Evolutionary conservation across 768 basidiomycete genomes (phyloP), one percentile per base, ranked within the genome.

Genomic region (Tylopilus rubrobrunneus): DNA sequence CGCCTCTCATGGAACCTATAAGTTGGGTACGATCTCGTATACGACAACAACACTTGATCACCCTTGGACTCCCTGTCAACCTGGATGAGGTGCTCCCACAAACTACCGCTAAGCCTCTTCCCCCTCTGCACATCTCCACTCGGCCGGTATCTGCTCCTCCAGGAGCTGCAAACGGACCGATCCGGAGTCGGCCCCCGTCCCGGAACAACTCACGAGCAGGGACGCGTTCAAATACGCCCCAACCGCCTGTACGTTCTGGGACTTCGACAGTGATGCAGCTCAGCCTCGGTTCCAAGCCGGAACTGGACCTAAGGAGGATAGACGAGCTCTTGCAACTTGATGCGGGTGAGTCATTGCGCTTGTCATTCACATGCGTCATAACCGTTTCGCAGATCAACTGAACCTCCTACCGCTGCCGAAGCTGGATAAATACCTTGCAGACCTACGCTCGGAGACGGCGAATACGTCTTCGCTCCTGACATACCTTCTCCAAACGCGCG

Each of bases 1-100:
- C 87, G 2, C 86, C 89, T 33, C 81, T 85, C 10, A 86, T 82
- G 43, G 85, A 87, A 66, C 86, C 90, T n/a, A 85, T 92, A 49
- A 95, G 91, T 62, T 98, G 95, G 95, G 94, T 85, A 48, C 86
- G 92, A 45, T 96, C 93, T 52, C 83, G 89, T 42, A 93, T 92
- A 66, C 83, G 95, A 52, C 77, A 93, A 45, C 92, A 93, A 65
- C 92, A 97, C 63, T 77, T 98, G 45, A 96, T 96, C 56, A 73
- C 91, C 12, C 82, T 98, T 25, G 95, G 95, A 23, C 86, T 98
- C 44, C 95, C 95, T 4, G 90, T 98, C 49, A 98, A 98, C 65
- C 77, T 98, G 7, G 95, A 98, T 66, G 95, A 98, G 73, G 85
- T 96, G 8, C 74, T 91, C 47, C 88, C 89, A 2, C 82, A 79